phyloP scores from a whole-genome alignment of 495 filamentous ascomycete genomes.

The Polyplosphaeria fusca region DNA sequence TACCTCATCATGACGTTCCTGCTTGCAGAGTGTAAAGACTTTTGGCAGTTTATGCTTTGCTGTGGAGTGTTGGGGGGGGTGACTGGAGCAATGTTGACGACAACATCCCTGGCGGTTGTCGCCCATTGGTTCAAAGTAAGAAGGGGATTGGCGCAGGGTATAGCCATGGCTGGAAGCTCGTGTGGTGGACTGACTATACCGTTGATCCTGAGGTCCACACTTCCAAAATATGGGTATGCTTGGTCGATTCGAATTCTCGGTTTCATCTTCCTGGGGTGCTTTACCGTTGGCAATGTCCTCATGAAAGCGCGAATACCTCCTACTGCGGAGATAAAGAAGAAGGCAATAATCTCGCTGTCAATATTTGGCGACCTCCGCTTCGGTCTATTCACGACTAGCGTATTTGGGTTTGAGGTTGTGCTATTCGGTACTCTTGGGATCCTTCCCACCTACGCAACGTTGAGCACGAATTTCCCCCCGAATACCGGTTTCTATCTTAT shows the following conservation, averaged over 20 bases:
- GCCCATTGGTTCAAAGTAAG: constrained; percentile 66
- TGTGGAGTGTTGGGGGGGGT: constrained; percentile 50
- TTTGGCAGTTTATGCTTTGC: constrained; percentile 62
- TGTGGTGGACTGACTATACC: constrained; percentile 65
- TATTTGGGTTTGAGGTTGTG: constrained; percentile 49
- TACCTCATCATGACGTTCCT: constrained; percentile 71
- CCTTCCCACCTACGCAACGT: constrained; percentile 48
- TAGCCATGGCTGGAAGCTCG: constrained; percentile 63
- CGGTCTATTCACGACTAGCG: constrained; percentile 21
- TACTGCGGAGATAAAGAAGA: constrained; percentile 20
- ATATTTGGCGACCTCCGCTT: constrained; percentile 23
- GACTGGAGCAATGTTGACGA: constrained; percentile 53
- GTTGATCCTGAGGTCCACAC: constrained; percentile 67
- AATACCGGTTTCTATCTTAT: constrained; percentile 54
- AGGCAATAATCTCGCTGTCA: constrained; percentile 25
- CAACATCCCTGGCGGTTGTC: constrained; percentile 47
- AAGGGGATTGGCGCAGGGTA: constrained; percentile 64
- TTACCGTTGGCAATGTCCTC: constrained; percentile 60
- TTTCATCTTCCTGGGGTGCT: constrained; percentile 64
- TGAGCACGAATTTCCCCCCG: constrained; percentile 10
- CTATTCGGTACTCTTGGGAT: constrained; percentile 51
- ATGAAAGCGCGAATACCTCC: constrained; percentile 64
- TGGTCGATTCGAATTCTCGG: constrained; percentile 72
- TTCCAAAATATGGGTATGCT: constrained; percentile 61
- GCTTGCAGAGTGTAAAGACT: constrained; percentile 58